Base-by-base conservation (phyloP, 1,284 basidiomycete species). In the Pterulicium gracile region DNA sequence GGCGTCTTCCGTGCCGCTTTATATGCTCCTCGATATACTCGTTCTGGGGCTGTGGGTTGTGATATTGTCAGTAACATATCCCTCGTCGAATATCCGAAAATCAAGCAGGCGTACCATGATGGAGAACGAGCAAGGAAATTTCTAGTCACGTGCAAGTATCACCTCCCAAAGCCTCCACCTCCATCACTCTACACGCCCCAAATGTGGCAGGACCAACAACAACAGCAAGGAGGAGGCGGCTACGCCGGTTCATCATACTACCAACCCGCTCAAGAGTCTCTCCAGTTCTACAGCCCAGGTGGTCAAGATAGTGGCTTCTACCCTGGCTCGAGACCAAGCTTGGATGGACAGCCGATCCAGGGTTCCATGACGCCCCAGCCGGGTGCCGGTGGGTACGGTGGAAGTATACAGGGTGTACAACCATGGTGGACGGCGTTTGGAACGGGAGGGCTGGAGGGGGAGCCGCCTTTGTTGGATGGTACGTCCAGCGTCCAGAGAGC, bases 391-490 rank as follows among this genome's bases (percentile, higher is more conserved):
- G 63, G 66, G 0, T 88, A 77, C 57, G 78, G 79, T 1, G 85
- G 87, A 17, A 81, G 73, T 58, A 88, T 91, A 42, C 77, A 83
- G 55, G 63, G 74, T 13, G 69, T 68, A 19, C 85, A 83, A 3
- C 75, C 77, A 18, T 96, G 92, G 92, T 93, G 88, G 84, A 90
- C 89, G 41, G 92, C 92, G 35, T 96, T 96, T 68, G 92, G 92
- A 23, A 93, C 91, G 0, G 92, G 91, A 49, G 91, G 88, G n/a
- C 81, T 95, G 47, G 92, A 95, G 61, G 92, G 92, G 23, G 93
- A 97, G 60, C 88, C 90, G 46, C 90, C 92, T 40, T 64, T 97
- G 57, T 75, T 96, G 49, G 82, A 97, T 78, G 93, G 93, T 91
- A 58, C 52, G 67, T 57, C 27, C 44, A 2, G 15, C 17, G 32